Evolutionary conservation across 768 basidiomycete genomes (phyloP).

Genomic region (Chalciporus sphaerocephalus): DNA sequence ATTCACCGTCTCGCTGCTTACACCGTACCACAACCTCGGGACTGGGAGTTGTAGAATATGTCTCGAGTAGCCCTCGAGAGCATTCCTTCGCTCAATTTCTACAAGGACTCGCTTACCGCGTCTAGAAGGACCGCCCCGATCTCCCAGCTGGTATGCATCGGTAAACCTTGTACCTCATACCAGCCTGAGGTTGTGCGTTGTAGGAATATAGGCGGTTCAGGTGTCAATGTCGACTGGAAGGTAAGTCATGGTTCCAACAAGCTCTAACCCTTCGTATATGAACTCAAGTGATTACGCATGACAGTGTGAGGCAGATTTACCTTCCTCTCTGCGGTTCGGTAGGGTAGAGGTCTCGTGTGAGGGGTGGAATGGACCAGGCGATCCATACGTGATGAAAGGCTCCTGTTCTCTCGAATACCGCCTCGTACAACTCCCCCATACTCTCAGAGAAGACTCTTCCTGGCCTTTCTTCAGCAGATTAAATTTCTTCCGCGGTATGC

Average conservation of each 20-base stretch:
- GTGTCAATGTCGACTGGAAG: conserved; percentile 88
- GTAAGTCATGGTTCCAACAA: conserved; percentile 36
- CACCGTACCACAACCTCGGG: neutral
- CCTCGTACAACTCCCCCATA: conserved; percentile 61
- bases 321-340: conserved; percentile 77
- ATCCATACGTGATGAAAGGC: conserved; percentile 81
- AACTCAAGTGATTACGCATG: conserved; percentile 8
- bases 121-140: conserved; percentile 65
- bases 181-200: conserved; percentile 86
- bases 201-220: conserved; percentile 70
- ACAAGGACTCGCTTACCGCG: conserved; percentile 60
- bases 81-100: conserved; percentile 76
- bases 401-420: conserved; percentile 86
- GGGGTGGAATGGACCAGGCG: conserved; percentile 81
- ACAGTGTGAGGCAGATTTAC: conserved; percentile 88
- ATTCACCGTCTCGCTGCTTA: neutral
- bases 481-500: conserved; percentile 23
- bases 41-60: conserved; percentile 35
- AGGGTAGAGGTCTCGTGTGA: conserved; percentile 85
- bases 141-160: conserved; percentile 76
- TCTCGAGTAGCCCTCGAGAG: conserved; percentile 67
- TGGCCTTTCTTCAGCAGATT: conserved; percentile 11
- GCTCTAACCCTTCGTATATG: neutral
- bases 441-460: conserved; percentile 20
- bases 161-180: conserved; percentile 71